These are phyloP conservation scores for Epichloe hybrida DNA, from an alignment of 2,329 filamentous ascomycete genomes.

Conservation along the genomic window DNA sequence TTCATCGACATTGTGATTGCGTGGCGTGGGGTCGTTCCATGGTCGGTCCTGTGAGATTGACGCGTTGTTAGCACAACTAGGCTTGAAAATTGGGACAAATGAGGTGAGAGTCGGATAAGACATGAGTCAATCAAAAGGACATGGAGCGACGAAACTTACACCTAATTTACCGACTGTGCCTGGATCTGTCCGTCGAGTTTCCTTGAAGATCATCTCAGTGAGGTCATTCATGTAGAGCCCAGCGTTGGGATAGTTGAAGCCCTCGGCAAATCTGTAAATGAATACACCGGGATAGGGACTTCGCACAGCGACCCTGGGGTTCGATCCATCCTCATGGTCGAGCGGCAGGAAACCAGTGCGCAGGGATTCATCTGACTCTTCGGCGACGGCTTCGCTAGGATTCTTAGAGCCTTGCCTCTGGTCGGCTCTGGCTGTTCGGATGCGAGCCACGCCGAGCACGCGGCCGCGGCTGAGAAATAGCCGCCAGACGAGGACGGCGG, in stretches of 20 bases:
- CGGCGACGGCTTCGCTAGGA: conserved; percentile 18
- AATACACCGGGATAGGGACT: conserved; percentile 39
- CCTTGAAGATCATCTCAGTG: conserved; percentile 29
- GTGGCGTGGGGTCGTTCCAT: conserved; percentile 40
- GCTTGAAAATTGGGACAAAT: neutral
- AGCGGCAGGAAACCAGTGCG: conserved; percentile 33
- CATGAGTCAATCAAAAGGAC: too few relatives aligned
- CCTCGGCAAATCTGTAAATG: conserved; percentile 40
- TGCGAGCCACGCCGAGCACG: conserved; percentile 65
- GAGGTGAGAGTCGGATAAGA: too few relatives aligned
- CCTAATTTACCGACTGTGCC: conserved; percentile 32
- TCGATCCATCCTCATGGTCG: conserved; percentile 36
- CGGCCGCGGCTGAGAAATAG: conserved; percentile 65
- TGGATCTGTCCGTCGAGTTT: conserved; percentile 31
- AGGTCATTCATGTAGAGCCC: conserved; percentile 37
- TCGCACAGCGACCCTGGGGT: conserved; percentile 31
- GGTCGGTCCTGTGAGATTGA: conserved; percentile 30
- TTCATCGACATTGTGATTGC: conserved; percentile 17
- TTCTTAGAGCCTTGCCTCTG: conserved; percentile 7
- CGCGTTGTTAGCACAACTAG: conserved; percentile 4
- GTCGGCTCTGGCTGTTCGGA: conserved; percentile 67
- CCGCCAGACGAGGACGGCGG: conserved; percentile 61
- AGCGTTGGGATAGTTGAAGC: conserved; percentile 44
- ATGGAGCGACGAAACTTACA: conserved; percentile 17
- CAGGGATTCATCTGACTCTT: conserved; percentile 31